Base-by-base conservation (phyloP, 768 basidiomycete species). In the Psilocybe azurescens region DNA sequence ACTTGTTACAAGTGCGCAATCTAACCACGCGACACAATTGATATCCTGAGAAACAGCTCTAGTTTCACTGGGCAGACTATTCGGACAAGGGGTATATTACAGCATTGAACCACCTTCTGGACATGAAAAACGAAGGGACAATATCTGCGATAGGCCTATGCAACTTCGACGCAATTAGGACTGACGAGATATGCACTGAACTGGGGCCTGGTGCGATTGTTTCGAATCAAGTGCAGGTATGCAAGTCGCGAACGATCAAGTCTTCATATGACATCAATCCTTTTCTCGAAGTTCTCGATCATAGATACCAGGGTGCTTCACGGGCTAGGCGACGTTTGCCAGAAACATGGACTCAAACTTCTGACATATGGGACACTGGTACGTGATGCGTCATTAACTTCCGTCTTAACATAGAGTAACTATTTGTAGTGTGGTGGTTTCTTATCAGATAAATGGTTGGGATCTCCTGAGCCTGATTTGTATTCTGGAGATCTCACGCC, bases 51-150 rank as follows among this genome's bases (percentile, higher is more conserved):
- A 51, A 13, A 20, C 14, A 28, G 13, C 18, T 53, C 3, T 52
- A 94, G 91, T 88, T 94, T 70, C 88, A 94, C 68, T 94, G 92
- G 92, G 86, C 93, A 65, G 85, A 94, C 83, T 85, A 85, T 63
- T 70, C 74, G 8, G 77, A 82, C 69, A 76, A 75, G 36, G 74
- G 74, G n/a, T 83, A 83, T 63, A 63, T 83, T 30, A 67, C 65
- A 2, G 80, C 80, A 1, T 68, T 85, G 50, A 78, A 81, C 32
- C 76, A 86, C 63, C 78, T 94, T 5, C 78, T 81, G 16, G 83
- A 87, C 62, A 73, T 94, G n/a, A 85, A 84, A 67, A 66, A 74
- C 1, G 83, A 87, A 58, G 87, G 86, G 3, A 70, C 83, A 62
- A 89, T 93, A 64, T 75, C 80, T 18, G 81, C 86, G 14, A 81